phyloP scores from a whole-genome alignment of 2,329 filamentous ascomycete genomes.

The Claviceps sp. region DNA sequence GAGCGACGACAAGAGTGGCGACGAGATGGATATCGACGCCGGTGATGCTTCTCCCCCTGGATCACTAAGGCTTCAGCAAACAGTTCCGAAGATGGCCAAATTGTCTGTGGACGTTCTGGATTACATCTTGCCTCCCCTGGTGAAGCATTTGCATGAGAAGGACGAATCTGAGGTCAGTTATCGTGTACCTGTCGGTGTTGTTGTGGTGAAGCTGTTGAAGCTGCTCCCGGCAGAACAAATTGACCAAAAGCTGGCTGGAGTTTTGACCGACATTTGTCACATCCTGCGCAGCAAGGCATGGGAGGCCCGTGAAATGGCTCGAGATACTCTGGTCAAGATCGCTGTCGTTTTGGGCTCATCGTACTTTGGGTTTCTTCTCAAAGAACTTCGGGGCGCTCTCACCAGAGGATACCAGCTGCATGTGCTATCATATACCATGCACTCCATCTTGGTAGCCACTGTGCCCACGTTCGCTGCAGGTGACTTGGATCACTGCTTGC shows the following conservation, averaged over 20 bases:
- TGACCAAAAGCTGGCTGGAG: constrained; percentile 60
- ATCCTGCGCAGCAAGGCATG: constrained; percentile 81
- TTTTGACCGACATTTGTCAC: constrained; percentile 84
- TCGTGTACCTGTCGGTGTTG: constrained; percentile 78
- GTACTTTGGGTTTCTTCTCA: constrained; percentile 86
- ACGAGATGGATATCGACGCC: constrained; percentile 22
- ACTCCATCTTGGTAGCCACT: constrained; percentile 71
- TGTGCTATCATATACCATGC: constrained; percentile 87
- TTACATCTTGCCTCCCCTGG: constrained; percentile 64
- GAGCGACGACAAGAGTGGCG: constrained; percentile 22
- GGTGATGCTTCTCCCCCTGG: constrained; percentile 14
- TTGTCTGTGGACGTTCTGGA: constrained; percentile 58
- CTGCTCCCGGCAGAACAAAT: constrained; percentile 64
- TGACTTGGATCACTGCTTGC: constrained; percentile 77
- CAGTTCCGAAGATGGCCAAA: constrained; percentile 53
- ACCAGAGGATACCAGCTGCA: constrained; percentile 84
- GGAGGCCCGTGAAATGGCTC: constrained; percentile 80
- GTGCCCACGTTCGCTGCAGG: constrained; percentile 64
- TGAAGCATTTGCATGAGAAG: constrained; percentile 83
- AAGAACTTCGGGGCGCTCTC: constrained; percentile 73
- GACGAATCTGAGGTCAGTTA: constrained; percentile 90
- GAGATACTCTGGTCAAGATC: constrained; percentile 78
- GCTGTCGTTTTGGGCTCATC: constrained; percentile 64
- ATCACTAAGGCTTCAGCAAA: constrained; percentile 41
- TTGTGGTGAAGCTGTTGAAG: constrained; percentile 75